phyloP scores from a whole-genome alignment of 1,284 basidiomycete genomes.

The Neolentinus lepideus region DNA sequence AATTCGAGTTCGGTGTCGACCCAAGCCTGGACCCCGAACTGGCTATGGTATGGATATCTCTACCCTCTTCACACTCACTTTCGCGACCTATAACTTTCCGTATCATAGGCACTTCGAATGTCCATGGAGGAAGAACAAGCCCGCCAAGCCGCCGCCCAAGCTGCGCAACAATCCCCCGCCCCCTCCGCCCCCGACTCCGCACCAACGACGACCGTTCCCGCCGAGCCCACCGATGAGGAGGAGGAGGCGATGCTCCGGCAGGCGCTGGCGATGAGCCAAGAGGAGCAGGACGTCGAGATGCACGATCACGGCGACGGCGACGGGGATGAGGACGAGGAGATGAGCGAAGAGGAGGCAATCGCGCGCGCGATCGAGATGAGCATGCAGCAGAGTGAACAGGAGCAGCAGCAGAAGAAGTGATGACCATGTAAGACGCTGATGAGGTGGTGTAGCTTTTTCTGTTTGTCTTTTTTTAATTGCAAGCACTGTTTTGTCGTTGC shows the following conservation, averaged over 20 bases:
- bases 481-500: neutral
- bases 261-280: conserved; percentile 50
- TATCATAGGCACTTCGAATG: conserved; percentile 85
- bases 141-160: conserved; percentile 59
- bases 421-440: neutral
- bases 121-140: conserved; percentile 97
- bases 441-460: neutral
- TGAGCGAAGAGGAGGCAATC: conserved; percentile 53
- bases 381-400: conserved; percentile 23
- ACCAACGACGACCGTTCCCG: conserved; percentile 25
- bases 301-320: conserved; percentile 31
- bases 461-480: neutral
- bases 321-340: conserved; percentile 28
- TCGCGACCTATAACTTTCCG: neutral
- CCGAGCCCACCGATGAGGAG: conserved; percentile 47
- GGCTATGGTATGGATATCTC: conserved; percentile 69
- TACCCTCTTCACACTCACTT: neutral
- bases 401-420: conserved; percentile 17
- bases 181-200: conserved; percentile 22
- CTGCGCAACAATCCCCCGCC: conserved; percentile 24
- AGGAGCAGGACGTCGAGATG: conserved; percentile 40
- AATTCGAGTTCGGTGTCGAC: conserved; percentile 89
- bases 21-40: conserved; percentile 94
- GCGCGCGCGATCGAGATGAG: conserved; percentile 56
- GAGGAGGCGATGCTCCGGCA: conserved; percentile 62